Conservation (phyloP, 495 filamentous ascomycete species). For the Gamarada debralockiae region DNA sequence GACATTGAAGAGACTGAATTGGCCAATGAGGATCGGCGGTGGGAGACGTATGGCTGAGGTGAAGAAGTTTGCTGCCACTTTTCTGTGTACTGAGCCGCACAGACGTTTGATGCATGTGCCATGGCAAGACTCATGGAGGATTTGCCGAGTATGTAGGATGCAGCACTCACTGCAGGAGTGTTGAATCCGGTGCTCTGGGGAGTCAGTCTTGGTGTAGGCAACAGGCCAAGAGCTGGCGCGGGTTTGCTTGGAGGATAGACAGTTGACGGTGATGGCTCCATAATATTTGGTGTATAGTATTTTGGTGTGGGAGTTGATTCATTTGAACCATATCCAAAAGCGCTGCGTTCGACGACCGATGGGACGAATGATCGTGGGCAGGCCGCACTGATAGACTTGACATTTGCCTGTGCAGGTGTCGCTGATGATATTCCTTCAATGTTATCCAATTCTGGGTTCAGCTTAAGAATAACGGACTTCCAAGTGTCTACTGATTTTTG, state of each 20-base stretch:
- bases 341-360: conserved; percentile 19
- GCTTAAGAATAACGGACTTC: conserved; percentile 69
- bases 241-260: conserved; percentile 44
- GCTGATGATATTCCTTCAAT: conserved; percentile 41
- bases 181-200: conserved; percentile 68
- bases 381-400: conserved; percentile 18
- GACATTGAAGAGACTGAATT: conserved; percentile 73
- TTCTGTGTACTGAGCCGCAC: conserved; percentile 50
- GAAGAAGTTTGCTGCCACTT: conserved; percentile 56
- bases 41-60: conserved; percentile 51
- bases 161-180: conserved; percentile 90
- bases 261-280: conserved; percentile 59
- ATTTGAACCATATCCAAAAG: conserved; percentile 29
- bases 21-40: conserved; percentile 72
- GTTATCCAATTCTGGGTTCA: conserved; percentile 73
- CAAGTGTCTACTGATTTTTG: conserved; percentile 53
- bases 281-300: conserved; percentile 45
- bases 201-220: conserved; percentile 78
- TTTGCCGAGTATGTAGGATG: conserved; percentile 45
- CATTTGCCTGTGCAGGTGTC: conserved; percentile 18
- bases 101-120: conserved; percentile 65
- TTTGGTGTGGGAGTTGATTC: conserved; percentile 44
- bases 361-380: conserved; percentile 28
- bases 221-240: conserved; percentile 54
- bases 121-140: conserved; percentile 74